Conservation (phyloP, 1,284 basidiomycete species). For the Bondarzewia mesenterica region DNA sequence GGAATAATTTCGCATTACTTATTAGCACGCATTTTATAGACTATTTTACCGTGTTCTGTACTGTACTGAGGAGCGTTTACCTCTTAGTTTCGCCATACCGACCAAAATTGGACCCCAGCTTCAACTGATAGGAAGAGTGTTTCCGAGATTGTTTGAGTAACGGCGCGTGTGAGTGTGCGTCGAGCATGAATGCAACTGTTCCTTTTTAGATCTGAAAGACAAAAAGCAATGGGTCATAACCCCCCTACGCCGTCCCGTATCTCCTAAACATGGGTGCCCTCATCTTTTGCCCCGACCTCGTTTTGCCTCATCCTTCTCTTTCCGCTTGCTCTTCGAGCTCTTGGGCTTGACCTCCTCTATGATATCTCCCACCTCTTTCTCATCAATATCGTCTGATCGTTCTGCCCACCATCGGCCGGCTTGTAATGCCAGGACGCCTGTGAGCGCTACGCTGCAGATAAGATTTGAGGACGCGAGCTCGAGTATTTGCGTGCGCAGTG, state of each 20-base stretch:
- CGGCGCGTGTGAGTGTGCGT: no score
- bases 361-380: constrained; percentile 13
- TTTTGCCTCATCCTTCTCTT: neutral
- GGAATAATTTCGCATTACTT: constrained; percentile 33
- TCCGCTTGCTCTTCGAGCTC: neutral
- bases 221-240: no score
- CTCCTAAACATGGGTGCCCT: no score
- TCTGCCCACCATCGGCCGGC: constrained; percentile 78
- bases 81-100: no score
- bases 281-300: constrained; percentile 1
- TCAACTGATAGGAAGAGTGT: no score
- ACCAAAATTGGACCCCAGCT: no score
- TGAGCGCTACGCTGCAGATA: constrained; percentile 75
- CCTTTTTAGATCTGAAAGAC: no score
- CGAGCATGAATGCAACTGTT: no score
- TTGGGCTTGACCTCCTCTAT: neutral
- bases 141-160: no score
- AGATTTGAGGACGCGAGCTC: constrained; percentile 75
- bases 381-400: constrained; percentile 25
- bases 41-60: neutral
- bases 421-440: constrained; percentile 71
- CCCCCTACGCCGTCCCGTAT: no score
- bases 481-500: constrained; percentile 51
- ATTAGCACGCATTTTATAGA: neutral
- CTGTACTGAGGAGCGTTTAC: no score